phyloP scores from a whole-genome alignment of 192 early-diverging fungal genomes.

The Diversispora epigaea region DNA sequence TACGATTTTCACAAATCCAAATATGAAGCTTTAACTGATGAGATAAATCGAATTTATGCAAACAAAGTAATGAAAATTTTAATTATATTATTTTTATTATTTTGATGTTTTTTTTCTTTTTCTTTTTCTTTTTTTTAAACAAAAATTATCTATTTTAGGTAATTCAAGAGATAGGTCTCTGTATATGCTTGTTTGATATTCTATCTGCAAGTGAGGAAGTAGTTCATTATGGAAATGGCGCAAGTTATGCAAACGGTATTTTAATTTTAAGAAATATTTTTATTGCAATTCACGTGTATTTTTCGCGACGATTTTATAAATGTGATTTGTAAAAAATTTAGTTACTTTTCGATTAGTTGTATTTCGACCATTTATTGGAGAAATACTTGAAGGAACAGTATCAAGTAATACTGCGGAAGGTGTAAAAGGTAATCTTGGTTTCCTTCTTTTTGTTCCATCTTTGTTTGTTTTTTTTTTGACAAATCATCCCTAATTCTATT shows the following conservation, averaged over 20 bases:
- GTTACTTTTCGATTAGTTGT: slow-evolving; percentile 84
- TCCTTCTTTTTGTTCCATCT: background rate
- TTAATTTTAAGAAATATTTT: background rate
- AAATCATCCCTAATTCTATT: background rate
- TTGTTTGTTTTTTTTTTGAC: background rate
- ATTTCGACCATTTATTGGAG: slow-evolving; percentile 88
- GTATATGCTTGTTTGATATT: slow-evolving; percentile 82
- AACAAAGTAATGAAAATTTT: slow-evolving; percentile 69
- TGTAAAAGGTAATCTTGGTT: slow-evolving; percentile 55
- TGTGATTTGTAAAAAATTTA: slow-evolving; percentile 10
- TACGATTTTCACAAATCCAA: slow-evolving; percentile 75
- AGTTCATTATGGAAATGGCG: slow-evolving; percentile 82
- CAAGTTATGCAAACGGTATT: slow-evolving; percentile 71
- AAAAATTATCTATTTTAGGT: slow-evolving; percentile 53
- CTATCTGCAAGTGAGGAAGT: slow-evolving; percentile 79
- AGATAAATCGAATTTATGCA: slow-evolving; percentile 89
- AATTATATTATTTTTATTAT: background rate
- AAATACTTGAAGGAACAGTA: slow-evolving; percentile 80
- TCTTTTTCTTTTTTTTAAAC: background rate
- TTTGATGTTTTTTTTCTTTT: background rate
- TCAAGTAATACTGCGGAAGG: slow-evolving; percentile 68
- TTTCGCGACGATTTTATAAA: too few species aligned
- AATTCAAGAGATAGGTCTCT: slow-evolving; percentile 87
- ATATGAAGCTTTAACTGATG: slow-evolving; percentile 77
- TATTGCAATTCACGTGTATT: background rate